Evolutionary conservation across 1,284 basidiomycete genomes (phyloP), one percentile per base, ranked within the genome.

Genomic region (Erythrobasidium hasegawianum): DNA sequence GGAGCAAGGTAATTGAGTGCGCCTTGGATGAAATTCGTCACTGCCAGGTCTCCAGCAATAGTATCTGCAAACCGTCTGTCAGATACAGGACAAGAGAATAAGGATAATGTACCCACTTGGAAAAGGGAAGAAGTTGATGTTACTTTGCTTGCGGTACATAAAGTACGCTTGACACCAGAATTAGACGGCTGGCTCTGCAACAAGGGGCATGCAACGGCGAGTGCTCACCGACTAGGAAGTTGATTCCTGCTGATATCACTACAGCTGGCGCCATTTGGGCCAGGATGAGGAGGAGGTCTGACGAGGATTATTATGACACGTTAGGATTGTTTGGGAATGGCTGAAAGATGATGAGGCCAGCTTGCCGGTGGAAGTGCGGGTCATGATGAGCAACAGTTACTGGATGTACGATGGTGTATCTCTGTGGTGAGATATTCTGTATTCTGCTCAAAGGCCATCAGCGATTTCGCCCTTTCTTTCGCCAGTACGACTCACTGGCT

Each of bases 121-220:
- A 20, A 53, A 53, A 16, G 50, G 50, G 20, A 53, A 53, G 26
- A 53, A 53, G 50, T 53, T 22, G n/a, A 53, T 53, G 20, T 20
- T 53, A 20, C 16, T 24, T 16, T 53, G 50, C 8, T 9, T 24
- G 9, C 26, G 50, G 50, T 53, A 53, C 50, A 53, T 53, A 8
- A 26, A n/a, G 24, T 53, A 53, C 22, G 50, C 50, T 53, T 8
- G 50, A 29, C 3, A 26, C 9, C 16, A 20, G 50, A 53, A 20
- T 53, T 26, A 53, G 50, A 53, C 26, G 50, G n/a, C 22, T 20
- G 7, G 11, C 7, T 7, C 5, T 29, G 14, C 9, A 8, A 33
- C 18, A 47, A 16, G 20, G 22, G 20, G n/a, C n/a, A n/a, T n/a
- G n/a, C n/a, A 53, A 26, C 9, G 20, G 9, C 5, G 20, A 14